These are phyloP conservation scores for Helotiales sp. DNA, from an alignment of 2,329 filamentous ascomycete species.

Conservation along the genomic window DNA sequence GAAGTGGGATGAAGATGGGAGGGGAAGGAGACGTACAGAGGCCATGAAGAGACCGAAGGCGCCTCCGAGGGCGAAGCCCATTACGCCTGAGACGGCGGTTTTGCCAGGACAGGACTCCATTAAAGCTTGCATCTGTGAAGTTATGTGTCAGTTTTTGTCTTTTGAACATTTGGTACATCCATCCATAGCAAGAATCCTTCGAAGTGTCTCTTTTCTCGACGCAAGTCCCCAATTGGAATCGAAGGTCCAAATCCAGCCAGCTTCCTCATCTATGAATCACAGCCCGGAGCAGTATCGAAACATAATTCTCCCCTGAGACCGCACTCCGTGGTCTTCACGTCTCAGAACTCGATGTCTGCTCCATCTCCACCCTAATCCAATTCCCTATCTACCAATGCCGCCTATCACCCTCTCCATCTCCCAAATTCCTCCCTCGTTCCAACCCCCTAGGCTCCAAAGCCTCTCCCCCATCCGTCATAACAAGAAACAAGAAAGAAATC, in stretches of 20 bases:
- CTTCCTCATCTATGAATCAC: background rate
- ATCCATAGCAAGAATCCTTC: too few species aligned
- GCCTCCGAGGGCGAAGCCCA: slow-evolving; percentile 93
- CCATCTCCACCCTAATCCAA: background rate
- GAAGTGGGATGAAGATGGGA: too few species aligned
- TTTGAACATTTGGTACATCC: background rate
- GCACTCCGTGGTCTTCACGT: background rate
- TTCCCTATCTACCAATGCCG: too few species aligned
- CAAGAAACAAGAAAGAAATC: background rate
- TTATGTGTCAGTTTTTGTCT: slow-evolving; percentile 8
- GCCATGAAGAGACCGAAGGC: slow-evolving; percentile 98
- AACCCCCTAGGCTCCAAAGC: background rate
- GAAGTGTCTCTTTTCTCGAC: background rate
- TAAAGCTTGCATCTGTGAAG: slow-evolving; percentile 41
- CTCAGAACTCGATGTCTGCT: background rate
- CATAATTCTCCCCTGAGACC: background rate
- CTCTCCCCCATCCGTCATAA: too few species aligned
- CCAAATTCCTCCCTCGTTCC: background rate
- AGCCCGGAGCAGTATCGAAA: background rate
- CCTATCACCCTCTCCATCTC: too few species aligned
- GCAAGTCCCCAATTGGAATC: background rate
- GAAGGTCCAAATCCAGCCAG: background rate
- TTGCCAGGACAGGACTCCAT: slow-evolving; percentile 96
- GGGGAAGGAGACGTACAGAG: slow-evolving; percentile 65
- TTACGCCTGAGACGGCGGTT: slow-evolving; percentile 84